Percentiles rank a stretch among this genome's conserved stretches.
These are phyloP conservation scores for Aaosphaeria pasadenensis DNA, from an alignment of 2,329 filamentous ascomycete species.

Conservation along the genomic window DNA sequence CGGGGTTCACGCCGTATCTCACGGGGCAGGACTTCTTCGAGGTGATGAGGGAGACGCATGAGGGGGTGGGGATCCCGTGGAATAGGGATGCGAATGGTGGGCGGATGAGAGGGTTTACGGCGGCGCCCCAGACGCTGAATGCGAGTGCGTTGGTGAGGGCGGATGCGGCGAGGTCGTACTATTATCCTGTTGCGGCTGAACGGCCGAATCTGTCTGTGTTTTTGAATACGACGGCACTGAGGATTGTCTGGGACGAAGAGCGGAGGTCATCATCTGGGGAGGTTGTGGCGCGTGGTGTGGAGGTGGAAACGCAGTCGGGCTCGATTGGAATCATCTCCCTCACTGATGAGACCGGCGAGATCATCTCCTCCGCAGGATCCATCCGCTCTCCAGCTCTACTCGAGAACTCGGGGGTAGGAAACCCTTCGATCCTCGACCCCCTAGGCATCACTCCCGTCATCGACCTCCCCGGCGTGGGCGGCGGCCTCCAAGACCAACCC, in stretches of 20 bases:
- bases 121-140: slow-evolving; percentile 44
- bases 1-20: slow-evolving; percentile 27
- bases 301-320: slow-evolving; percentile 7
- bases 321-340: slow-evolving; percentile 10
- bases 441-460: slow-evolving; percentile 4
- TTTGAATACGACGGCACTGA: slow-evolving; percentile 41
- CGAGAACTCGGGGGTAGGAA: slow-evolving; percentile 37
- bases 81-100: slow-evolving; percentile 45
- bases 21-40: slow-evolving; percentile 19
- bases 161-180: slow-evolving; percentile 49
- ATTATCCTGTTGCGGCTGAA: slow-evolving; percentile 39
- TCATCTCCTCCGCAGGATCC: slow-evolving; percentile 36
- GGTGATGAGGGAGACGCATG: slow-evolving; percentile 37
- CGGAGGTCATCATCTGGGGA: neutral
- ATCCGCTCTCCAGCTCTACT: slow-evolving; percentile 32
- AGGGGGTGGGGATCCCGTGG: slow-evolving; percentile 32
- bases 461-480: slow-evolving; percentile 16
- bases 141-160: slow-evolving; percentile 36
- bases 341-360: slow-evolving; percentile 15
- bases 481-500: slow-evolving; percentile 18
- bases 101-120: slow-evolving; percentile 42
- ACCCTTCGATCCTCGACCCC: slow-evolving; percentile 17
- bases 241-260: slow-evolving; percentile 34
- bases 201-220: slow-evolving; percentile 45
- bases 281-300: slow-evolving; percentile 19